Base-by-base conservation (phyloP, 2,329 filamentous ascomycete genomes). In the Ophiostoma novo-ulmi region DNA sequence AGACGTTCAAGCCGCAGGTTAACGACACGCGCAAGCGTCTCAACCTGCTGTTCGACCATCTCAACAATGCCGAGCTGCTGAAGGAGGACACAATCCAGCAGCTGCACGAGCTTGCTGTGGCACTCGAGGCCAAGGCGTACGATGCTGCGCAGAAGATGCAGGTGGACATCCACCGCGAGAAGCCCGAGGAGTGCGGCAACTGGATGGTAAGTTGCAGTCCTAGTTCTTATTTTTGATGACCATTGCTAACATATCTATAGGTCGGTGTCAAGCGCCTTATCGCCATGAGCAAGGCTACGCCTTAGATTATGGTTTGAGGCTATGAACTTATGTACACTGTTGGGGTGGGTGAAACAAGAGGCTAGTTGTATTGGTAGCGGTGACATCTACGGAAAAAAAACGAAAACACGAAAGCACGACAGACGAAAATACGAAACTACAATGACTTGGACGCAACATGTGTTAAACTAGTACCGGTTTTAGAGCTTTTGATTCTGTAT, bases 21-120 rank as follows among this genome's bases (percentile, higher is more conserved):
- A 91, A 93, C 76, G 95, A 98, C 78, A 95, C 94, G 1, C 92
- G 97, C 79, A 97, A 97, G 81, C 89, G 95, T 38, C 85, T 99
- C 72, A 92, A 91, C 76, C 89, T 97, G 68, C 83, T 99, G n/a
- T 98, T 97, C 78, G 94, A 99, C 78, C 93, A 97, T 79, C 84
- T 99, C 66, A 99, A 98, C 85, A 98, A 98, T 75, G 91, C 94
- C 77, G 94, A 98, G 77, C 83, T 97, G 58, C 84, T 98, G 70
- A 91, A 91, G 81, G 87, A 91, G 1, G 89, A 91, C 76, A 97
- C 91, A 0, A 86, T 94, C 68, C 84, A 87, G 72, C 84, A 89
- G 77, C 82, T 94, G 75, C 83, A 84, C 10, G 82, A 88, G 75
- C 81, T 93, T 39, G 85, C 91, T 10, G 81, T 87, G 73, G 87